Evolutionary conservation across 495 filamentous ascomycete genomes (phyloP).

Genomic region (Penicillium malachiteum): DNA sequence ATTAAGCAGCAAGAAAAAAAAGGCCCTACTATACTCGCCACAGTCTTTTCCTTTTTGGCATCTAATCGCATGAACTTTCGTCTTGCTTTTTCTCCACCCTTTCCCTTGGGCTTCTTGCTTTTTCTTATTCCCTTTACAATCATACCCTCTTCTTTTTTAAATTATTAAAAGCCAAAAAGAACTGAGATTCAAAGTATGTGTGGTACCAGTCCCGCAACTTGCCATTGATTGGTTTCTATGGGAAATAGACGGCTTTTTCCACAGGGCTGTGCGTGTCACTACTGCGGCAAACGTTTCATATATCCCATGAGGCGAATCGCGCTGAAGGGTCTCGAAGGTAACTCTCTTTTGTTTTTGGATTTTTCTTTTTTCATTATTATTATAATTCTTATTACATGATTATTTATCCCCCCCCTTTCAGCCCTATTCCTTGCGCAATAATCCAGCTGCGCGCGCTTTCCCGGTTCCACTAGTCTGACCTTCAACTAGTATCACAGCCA

Average conservation of each 20-base stretch:
- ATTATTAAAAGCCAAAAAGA: background rate
- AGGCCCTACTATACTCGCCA: constrained; percentile 11
- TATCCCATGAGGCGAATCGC: constrained; percentile 33
- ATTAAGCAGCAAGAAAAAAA: background rate
- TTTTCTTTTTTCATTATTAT: too few species aligned
- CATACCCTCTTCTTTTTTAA: background rate
- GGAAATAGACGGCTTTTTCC: constrained; percentile 29
- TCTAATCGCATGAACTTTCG: constrained; percentile 7
- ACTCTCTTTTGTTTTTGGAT: too few species aligned
- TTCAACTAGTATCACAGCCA: constrained; percentile 16
- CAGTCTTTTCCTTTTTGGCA: background rate
- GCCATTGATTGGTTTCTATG: constrained; percentile 39
- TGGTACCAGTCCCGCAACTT: constrained; percentile 22
- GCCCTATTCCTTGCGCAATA: constrained; percentile 21
- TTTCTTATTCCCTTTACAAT: background rate
- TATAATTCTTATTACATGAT: too few species aligned
- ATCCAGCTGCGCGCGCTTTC: constrained; percentile 4
- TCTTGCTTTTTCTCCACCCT: constrained; percentile 2
- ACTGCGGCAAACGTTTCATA: constrained; percentile 29
- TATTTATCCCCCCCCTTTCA: constrained; percentile 8
- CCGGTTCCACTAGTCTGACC: constrained; percentile 19
- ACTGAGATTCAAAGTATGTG: constrained; percentile 25
- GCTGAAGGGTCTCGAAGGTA: constrained; percentile 25
- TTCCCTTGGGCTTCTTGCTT: constrained; percentile 1
- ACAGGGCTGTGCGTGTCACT: constrained; percentile 33